Base-by-base conservation (phyloP, 306 rosid species). In the Quercus wislizeni region DNA sequence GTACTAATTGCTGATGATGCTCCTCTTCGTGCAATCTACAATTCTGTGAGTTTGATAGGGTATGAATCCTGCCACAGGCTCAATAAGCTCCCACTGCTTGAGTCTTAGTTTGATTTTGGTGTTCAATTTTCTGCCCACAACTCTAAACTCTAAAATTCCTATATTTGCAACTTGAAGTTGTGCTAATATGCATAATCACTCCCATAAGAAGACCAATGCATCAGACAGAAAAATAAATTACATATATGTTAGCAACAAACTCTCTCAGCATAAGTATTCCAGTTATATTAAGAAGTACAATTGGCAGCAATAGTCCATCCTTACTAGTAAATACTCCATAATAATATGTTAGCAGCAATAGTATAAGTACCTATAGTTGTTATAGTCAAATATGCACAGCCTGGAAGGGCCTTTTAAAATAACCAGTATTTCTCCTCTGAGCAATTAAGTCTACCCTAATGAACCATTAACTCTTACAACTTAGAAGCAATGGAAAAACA, bases 31-130 rank as follows among this genome's bases (percentile, higher is more conserved):
- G 86, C 80, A 55, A 1, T 88, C 74, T 70, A 71, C 15, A 87
- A 77, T 28, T 83, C 88, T 18, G 15, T 74, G 62, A 25, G 43
- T 35, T 76, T 81, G 91, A 4, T 86, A 2, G 91, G 91, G 91
- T 86, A 81, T 55, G 86, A 14, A 75, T 10, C 65, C 31, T 18
- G 49, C 49, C 72, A 17, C 17, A 1, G 5, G 18, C 51, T 35
- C 52, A 8, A 2, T 31, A 67, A 33, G 71, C 7, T 27, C 3
- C 21, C 23, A 43, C 11, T 64, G 65, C 5, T 30, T 23, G 5
- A 11, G 67, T 57, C 71, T 78, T 61, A 18, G 13, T 55, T 25
- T 62, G 59, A 13, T n/a, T 38, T 38, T n/a, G 1, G 21, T 4
- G 3, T 69, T 5, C 10, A 69, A 59, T 17, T 49, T 49, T 49